Evolutionary conservation across 306 rosid species (phyloP), one percentile per base, ranked within the genome.

Genomic region (Sesbania bispinosa): DNA sequence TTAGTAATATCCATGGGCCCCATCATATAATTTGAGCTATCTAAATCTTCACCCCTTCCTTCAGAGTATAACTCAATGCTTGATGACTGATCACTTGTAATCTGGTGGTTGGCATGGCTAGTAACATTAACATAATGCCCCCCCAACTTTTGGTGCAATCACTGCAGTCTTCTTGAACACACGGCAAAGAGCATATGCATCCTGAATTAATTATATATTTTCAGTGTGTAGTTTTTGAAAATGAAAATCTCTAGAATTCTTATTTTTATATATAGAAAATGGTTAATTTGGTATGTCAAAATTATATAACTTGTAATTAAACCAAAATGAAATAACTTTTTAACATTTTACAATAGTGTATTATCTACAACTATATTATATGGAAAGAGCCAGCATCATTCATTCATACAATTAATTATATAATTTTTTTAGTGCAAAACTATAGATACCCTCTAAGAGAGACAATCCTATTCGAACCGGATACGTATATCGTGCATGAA

Each of bases 171-270:
- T 93, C 86, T 93, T 93, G 64, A 90, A 79, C 57, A 93, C 81
- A 18, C 98, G 96, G 43, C 98, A 90, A 23, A 93, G 87, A 0
- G 98, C 93, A 80, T 93, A 93, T 0, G 94, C 97, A 76, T 93
- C 98, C 98, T 93, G 81, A 38, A 36, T 15, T 14, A 46, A 11
- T 41, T 39, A 9, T 43, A 14, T 16, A 51, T 68, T 52, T 1
- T 62, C 62, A 52, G 9, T 8, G 35, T 70, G 46, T 27, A 43
- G 21, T 55, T 38, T 21, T 23, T 16, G 51, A 16, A 68, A 33
- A 20, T 19, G 6, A 66, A 46, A 27, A 27, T 29, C 23, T 7
- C 7, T 11, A 4, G 21, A 15, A 7, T 6, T 16, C 21, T 16
- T 46, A 3, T 16, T 46, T 4, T 13, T 2, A 6, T 32, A 32